Conservation (phyloP, 306 rosid species). For the Styphnolobium japonicum region DNA sequence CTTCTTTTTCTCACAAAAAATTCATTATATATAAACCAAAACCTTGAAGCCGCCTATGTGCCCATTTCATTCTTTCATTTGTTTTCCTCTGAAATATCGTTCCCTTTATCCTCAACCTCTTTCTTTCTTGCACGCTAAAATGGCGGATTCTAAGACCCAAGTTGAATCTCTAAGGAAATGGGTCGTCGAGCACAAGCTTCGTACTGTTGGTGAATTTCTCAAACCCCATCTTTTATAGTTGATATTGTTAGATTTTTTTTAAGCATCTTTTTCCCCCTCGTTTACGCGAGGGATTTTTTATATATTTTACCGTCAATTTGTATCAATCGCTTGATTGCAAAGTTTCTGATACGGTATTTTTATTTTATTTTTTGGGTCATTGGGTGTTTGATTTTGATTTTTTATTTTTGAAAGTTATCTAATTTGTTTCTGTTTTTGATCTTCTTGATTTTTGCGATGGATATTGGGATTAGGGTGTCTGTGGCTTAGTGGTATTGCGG, state of each 20-base stretch:
- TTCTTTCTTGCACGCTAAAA: constrained; percentile 16
- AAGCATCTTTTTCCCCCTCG: neutral
- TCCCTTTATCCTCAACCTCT: neutral
- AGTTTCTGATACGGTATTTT: neutral
- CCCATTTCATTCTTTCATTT: neutral
- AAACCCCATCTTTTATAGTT: neutral
- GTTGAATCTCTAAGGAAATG: constrained; percentile 67
- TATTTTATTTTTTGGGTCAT: neutral
- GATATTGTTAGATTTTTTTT: neutral
- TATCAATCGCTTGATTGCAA: neutral
- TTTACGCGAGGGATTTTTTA: neutral
- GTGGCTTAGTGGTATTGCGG: constrained; percentile 87
- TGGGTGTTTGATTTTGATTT: neutral
- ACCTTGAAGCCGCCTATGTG: neutral
- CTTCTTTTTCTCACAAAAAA: neutral
- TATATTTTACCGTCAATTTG: neutral
- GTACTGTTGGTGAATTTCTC: constrained; percentile 72
- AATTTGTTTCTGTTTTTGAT: neutral
- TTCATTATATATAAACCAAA: neutral
- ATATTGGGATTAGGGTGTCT: constrained; percentile 52
- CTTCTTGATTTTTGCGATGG: neutral
- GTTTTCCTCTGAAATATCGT: neutral
- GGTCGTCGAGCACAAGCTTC: constrained; percentile 87
- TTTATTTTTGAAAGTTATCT: neutral
- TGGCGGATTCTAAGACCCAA: constrained; percentile 74